phyloP scores from a whole-genome alignment of 1,284 basidiomycete genomes.

The Ustilago xerochloae region DNA sequence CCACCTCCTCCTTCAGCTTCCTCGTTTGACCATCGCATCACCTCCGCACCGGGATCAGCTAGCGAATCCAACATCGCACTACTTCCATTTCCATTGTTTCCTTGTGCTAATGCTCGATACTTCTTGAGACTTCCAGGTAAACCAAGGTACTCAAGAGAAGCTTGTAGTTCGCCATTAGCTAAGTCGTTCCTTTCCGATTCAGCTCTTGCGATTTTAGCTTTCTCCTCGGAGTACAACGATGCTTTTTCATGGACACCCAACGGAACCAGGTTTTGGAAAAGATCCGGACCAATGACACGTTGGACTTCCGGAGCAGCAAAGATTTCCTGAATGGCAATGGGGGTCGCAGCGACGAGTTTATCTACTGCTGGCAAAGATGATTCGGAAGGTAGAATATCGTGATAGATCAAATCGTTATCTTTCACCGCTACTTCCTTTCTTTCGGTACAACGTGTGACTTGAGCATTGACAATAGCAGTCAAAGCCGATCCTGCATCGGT shows the following conservation, averaged over 20 bases:
- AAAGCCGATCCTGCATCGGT: conserved; percentile 84
- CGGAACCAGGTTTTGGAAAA: conserved; percentile 88
- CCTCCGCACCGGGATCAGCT: conserved; percentile 77
- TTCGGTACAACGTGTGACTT: conserved; percentile 81
- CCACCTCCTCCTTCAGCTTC: conserved; percentile 75
- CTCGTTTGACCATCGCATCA: conserved; percentile 79
- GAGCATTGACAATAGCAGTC: conserved; percentile 83
- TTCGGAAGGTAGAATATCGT: conserved; percentile 85
- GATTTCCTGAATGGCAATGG: conserved; percentile 92
- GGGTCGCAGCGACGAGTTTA: conserved; percentile 79
- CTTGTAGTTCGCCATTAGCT: conserved; percentile 82
- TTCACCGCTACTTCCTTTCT: conserved; percentile 80
- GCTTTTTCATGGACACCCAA: conserved; percentile 95
- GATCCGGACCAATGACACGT: conserved; percentile 90
- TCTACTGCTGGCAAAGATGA: conserved; percentile 85
- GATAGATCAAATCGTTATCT: conserved; percentile 98
- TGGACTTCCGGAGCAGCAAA: conserved; percentile 92
- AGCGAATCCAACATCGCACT: conserved; percentile 69
- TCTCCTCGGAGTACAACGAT: conserved; percentile 96
- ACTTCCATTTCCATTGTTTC: conserved; percentile 71
- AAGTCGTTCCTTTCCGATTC: conserved; percentile 88
- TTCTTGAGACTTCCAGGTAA: conserved; percentile 80
- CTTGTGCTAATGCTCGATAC: conserved; percentile 82
- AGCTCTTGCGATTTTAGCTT: conserved; percentile 90
- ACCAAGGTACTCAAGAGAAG: conserved; percentile 83